Base-by-base conservation (phyloP, 352 stramenopile genomes). In the Globisporangium viniferum region DNA sequence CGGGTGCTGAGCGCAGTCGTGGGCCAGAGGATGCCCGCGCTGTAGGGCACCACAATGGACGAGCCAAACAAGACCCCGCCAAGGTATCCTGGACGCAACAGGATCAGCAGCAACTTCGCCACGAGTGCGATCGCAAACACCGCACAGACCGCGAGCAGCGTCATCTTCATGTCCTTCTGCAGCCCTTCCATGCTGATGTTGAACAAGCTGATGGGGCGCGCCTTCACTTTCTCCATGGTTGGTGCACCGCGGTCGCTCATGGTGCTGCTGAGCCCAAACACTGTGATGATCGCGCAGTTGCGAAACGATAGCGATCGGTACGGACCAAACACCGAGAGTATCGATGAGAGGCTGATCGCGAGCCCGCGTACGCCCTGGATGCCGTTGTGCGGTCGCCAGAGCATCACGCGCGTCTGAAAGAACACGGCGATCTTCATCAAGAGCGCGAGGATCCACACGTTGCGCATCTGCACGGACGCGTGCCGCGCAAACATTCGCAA, bases 401-500 rank as follows among this genome's bases (percentile, higher is more conserved):
- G 74, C 64, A 59, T 65, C 36, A 64, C n/a, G 10, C 56, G 59
- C 12, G 66, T 70, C 48, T 66, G 59, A 22, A 66, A 20, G 39
- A 61, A 53, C n/a, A 81, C 35, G 4, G 66, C 24, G 4, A 71
- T 8, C 56, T 72, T 81, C 29, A 71, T 67, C 7, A 81, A 53
- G 14, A 85, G 59, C 60, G 76, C 76, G 20, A 88, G 29, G 22
- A 78, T 36, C 78, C 76, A 88, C 5, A 84, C 75, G 9, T 70
- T 71, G 12, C 80, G 80, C 76, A 88, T 86, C 33, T 85, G 76
- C 8, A 84, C 62, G 0, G 76, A 73, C 2, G 73, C 69, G 27
- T 76, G 70, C 7, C 66, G 55, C 18, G 76, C 51, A 33, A 82
- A 85, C 9, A 67, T 55, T 46, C 77, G 29, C 33, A 72, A n/a